Percentiles rank a stretch among this genome's conserved stretches.
phyloP scores from a whole-genome alignment of 2,329 filamentous ascomycete genomes.

The Neoarthrinium moseri region DNA sequence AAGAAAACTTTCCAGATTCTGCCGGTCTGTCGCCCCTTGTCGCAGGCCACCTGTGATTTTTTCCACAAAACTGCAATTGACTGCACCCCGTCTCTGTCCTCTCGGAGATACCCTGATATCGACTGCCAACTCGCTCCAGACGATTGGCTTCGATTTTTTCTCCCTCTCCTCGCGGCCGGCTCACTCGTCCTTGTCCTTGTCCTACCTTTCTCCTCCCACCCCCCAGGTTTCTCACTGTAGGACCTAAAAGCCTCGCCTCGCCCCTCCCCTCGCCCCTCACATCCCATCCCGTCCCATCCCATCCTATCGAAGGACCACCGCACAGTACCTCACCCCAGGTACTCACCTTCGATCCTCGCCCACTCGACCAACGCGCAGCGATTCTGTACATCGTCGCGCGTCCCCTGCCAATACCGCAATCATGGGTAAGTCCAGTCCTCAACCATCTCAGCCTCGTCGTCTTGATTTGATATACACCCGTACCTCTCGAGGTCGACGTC shows the following conservation, averaged over 20 bases:
- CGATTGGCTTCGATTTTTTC: background rate
- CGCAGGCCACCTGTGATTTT: background rate
- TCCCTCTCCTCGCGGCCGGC: background rate
- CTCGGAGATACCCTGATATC: background rate
- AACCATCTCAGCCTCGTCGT: constrained; percentile 14
- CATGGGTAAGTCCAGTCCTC: constrained; percentile 59
- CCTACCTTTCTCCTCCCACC: no score
- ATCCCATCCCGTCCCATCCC: no score
- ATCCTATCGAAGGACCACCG: constrained; percentile 10
- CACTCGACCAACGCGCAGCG: constrained; percentile 23
- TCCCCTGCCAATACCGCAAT: constrained; percentile 48
- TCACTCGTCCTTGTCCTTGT: background rate
- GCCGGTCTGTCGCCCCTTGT: background rate
- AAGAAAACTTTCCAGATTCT: background rate
- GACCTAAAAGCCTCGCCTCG: constrained; percentile 5
- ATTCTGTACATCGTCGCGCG: constrained; percentile 22
- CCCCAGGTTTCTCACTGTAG: no score
- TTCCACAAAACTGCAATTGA: background rate
- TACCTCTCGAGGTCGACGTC: background rate
- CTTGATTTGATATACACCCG: background rate
- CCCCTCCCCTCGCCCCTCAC: constrained; percentile 7
- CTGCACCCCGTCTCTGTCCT: background rate
- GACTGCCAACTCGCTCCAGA: background rate
- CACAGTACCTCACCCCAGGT: background rate
- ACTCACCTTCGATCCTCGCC: no score